Conservation (phyloP, 225 moss, liverwort and hornwort genomes). For the Takakia lepidozioides region DNA sequence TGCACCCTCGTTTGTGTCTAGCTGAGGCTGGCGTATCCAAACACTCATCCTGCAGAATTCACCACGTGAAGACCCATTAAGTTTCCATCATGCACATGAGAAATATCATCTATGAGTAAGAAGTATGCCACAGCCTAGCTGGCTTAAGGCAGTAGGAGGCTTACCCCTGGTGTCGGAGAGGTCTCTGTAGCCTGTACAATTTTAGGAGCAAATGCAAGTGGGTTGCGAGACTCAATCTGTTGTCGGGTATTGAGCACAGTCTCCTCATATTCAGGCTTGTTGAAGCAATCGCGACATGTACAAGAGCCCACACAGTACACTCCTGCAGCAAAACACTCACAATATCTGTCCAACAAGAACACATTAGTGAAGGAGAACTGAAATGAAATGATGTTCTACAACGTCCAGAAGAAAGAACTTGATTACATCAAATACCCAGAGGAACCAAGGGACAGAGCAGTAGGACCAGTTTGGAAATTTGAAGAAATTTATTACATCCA, state of each 20-base stretch:
- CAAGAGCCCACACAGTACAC: conserved; percentile 90
- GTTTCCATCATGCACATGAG: not conserved
- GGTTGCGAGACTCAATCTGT: conserved; percentile 85
- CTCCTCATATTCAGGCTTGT: conserved; percentile 89
- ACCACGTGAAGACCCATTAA: too few species aligned
- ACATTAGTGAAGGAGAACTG: too few species aligned
- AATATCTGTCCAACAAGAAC: conserved; percentile 53
- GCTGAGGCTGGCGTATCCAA: conserved; percentile 87
- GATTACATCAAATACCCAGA: too few species aligned
- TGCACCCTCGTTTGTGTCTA: conserved; percentile 88
- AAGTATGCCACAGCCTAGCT: not conserved
- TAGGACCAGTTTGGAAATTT: too few species aligned
- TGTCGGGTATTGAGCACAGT: conserved; percentile 67
- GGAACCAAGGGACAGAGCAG: too few species aligned
- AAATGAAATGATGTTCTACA: too few species aligned
- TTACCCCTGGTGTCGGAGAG: conserved; percentile 68
- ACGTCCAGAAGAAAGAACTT: too few species aligned
- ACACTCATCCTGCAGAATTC: conserved; percentile 53
- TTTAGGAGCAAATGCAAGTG: conserved; percentile 92
- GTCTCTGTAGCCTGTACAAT: conserved; percentile 76
- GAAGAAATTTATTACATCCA: too few species aligned
- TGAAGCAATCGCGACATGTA: conserved; percentile 94
- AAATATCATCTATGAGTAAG: not conserved
- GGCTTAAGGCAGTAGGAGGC: not conserved
- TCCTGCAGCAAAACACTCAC: conserved; percentile 98